phyloP scores from a whole-genome alignment of 1,139 yeast species.

The Scheffersomyces insectosa region DNA sequence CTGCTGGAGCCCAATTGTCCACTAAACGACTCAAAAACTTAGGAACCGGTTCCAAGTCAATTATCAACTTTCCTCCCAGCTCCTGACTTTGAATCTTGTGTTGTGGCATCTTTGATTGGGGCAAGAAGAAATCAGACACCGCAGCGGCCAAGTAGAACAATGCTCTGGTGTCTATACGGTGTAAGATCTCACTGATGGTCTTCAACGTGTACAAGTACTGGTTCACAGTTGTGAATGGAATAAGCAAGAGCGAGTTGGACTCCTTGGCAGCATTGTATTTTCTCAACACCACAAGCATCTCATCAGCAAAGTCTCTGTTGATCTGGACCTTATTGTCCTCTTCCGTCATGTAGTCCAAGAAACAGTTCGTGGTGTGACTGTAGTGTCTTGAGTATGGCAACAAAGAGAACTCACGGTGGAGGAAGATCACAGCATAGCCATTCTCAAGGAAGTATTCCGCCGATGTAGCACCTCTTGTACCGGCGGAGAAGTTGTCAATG shows the following conservation, averaged over 20 bases:
- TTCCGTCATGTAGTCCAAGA: conserved; percentile 78
- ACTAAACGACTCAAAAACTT: conserved; percentile 86
- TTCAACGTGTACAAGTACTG: conserved; percentile 87
- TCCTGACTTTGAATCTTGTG: conserved; percentile 91
- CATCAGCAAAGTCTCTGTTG: conserved; percentile 58
- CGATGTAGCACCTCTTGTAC: conserved; percentile 95
- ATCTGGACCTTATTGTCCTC: conserved; percentile 55
- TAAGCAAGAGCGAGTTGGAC: conserved; percentile 58
- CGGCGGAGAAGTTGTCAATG: conserved; percentile 96
- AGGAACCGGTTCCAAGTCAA: conserved; percentile 93
- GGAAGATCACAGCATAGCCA: conserved; percentile 88
- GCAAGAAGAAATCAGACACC: conserved; percentile 93
- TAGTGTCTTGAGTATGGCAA: conserved; percentile 90
- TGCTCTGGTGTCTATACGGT: conserved; percentile 53
- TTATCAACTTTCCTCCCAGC: conserved; percentile 69
- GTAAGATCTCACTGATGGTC: conserved; percentile 61
- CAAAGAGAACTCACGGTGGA: conserved; percentile 89
- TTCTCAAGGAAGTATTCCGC: conserved; percentile 86
- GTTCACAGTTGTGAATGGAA: conserved; percentile 94
- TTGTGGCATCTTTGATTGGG: conserved; percentile 79
- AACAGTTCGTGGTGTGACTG: conserved; percentile 80
- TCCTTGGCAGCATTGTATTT: conserved; percentile 64
- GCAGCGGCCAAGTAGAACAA: conserved; percentile 94
- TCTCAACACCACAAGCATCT: conserved; percentile 64
- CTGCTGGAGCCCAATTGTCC: conserved; percentile 92